phyloP scores from a whole-genome alignment of 192 early-diverging fungal species.

The Gamsiella multidivaricata region DNA sequence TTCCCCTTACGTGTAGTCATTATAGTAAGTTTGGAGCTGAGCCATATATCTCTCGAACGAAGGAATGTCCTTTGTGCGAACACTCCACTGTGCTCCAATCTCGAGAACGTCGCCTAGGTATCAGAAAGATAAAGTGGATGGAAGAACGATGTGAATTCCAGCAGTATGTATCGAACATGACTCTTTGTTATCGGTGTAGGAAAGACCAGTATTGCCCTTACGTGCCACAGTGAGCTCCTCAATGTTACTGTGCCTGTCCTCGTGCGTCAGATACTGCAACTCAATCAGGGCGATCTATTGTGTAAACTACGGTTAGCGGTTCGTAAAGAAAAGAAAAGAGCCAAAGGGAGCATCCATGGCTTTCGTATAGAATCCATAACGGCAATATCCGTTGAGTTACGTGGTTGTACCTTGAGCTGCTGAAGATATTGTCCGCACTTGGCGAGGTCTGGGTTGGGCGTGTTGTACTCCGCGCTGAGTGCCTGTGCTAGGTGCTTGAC shows the following conservation, averaged over 20 bases:
- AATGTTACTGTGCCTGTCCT: slow-evolving; percentile 47
- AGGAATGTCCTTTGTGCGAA: slow-evolving; percentile 87
- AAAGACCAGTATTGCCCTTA: too few species aligned
- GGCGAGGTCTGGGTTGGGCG: slow-evolving; percentile 69
- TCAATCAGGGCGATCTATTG: slow-evolving; percentile 63
- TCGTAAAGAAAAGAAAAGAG: neutral
- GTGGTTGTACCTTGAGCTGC: slow-evolving; percentile 72
- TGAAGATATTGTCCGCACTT: slow-evolving; percentile 75
- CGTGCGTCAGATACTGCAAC: slow-evolving; percentile 59
- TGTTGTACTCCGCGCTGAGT: slow-evolving; percentile 77
- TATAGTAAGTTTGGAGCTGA: slow-evolving; percentile 91
- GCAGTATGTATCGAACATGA: too few species aligned
- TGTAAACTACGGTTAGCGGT: too few species aligned
- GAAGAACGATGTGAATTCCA: neutral
- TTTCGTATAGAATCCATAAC: neutral
- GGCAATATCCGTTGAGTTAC: neutral
- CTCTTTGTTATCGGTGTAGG: too few species aligned
- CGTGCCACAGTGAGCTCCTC: slow-evolving; percentile 56
- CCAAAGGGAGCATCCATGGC: too few species aligned
- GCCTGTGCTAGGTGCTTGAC: slow-evolving; percentile 59
- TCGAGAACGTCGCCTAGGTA: slow-evolving; percentile 87
- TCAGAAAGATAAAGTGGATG: neutral
- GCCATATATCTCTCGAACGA: slow-evolving; percentile 96
- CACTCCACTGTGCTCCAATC: slow-evolving; percentile 88
- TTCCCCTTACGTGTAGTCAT: slow-evolving; percentile 73